Evolutionary conservation across 2,329 filamentous ascomycete species (phyloP).

Genomic region (Paecilomyces sp.): DNA sequence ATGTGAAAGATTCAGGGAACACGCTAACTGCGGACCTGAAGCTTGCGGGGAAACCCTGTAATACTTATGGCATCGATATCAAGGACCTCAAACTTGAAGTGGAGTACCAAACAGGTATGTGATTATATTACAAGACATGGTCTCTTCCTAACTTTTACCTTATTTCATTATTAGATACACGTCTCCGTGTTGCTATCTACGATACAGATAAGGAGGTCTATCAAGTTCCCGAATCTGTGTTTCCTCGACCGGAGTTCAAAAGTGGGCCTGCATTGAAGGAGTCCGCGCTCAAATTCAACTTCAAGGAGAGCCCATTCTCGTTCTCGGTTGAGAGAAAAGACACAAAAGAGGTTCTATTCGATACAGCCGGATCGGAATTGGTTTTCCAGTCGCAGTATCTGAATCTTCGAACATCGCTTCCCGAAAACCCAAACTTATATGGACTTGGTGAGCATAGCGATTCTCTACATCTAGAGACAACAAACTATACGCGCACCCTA

Average conservation of each 20-base stretch:
- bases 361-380: constrained; percentile 59
- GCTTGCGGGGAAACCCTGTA: constrained; percentile 60
- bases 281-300: constrained; percentile 40
- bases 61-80: constrained; percentile 54
- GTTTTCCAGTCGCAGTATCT: constrained; percentile 76
- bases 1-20: constrained; percentile 21
- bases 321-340: constrained; percentile 49
- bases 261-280: constrained; percentile 38
- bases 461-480: constrained; percentile 59
- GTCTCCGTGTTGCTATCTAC: constrained; percentile 69
- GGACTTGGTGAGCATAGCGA: constrained; percentile 74
- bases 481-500: constrained; percentile 62
- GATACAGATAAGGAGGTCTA: constrained; percentile 65
- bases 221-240: constrained; percentile 63
- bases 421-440: constrained; percentile 63
- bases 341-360: constrained; percentile 48
- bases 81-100: constrained; percentile 51
- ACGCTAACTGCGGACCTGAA: constrained; percentile 63
- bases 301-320: constrained; percentile 55
- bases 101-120: constrained; percentile 53
- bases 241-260: constrained; percentile 51
- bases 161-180: constrained; percentile 42
- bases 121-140: background rate
- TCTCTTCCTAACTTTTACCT: background rate
- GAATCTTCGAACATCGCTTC: constrained; percentile 62